phyloP scores from a whole-genome alignment of 805 yeast species.

The Yarrowia bubula region DNA sequence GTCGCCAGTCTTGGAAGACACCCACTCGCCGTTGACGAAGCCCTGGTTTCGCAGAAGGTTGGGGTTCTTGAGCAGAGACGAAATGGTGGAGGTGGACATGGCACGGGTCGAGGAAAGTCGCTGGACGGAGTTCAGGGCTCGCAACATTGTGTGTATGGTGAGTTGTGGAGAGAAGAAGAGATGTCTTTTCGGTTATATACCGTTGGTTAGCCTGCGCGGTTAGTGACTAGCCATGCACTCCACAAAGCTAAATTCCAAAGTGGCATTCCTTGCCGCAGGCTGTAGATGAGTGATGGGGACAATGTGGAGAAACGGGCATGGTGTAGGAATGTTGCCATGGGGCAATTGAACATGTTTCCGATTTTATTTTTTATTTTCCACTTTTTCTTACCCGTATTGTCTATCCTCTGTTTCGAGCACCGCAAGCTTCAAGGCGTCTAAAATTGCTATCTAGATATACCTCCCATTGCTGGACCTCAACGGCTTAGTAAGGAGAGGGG shows the following conservation, averaged over 20 bases:
- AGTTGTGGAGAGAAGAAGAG: not conserved
- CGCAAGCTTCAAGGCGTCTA: slow-evolving; percentile 16
- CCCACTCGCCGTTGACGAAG: slow-evolving; percentile 72
- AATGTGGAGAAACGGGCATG: too few relatives aligned
- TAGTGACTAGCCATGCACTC: not conserved
- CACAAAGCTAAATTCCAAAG: slow-evolving; percentile 9
- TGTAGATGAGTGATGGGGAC: too few relatives aligned
- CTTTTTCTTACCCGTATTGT: not conserved
- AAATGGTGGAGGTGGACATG: slow-evolving; percentile 21
- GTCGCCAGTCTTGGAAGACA: slow-evolving; percentile 44
- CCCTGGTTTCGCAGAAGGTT: slow-evolving; percentile 33
- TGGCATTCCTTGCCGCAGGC: not conserved
- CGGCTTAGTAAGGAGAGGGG: not conserved
- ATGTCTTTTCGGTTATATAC: not conserved
- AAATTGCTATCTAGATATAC: not conserved
- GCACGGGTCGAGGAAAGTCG: slow-evolving; percentile 5
- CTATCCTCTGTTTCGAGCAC: not conserved
- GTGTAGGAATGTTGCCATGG: not conserved
- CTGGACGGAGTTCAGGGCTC: slow-evolving; percentile 7
- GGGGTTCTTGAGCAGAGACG: slow-evolving; percentile 30
- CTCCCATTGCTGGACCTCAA: not conserved
- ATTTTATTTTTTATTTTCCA: not conserved
- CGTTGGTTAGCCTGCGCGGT: slow-evolving; percentile 2
- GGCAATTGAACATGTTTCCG: not conserved
- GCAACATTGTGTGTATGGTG: slow-evolving; percentile 4